phyloP scores from a whole-genome alignment of 192 early-diverging fungal genomes.

The Endogone sp. region DNA sequence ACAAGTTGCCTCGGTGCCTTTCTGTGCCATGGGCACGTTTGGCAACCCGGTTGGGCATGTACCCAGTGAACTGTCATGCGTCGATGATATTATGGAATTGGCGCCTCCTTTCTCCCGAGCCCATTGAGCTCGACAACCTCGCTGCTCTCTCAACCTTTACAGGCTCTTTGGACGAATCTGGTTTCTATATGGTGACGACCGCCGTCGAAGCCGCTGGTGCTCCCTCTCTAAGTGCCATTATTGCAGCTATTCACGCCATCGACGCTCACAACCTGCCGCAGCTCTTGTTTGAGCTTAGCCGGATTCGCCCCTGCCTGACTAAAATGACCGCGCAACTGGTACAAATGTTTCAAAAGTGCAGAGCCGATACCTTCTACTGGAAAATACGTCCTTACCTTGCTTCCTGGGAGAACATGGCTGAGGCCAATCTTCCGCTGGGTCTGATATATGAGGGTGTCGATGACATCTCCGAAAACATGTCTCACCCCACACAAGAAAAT shows the following conservation, averaged over 20 bases:
- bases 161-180: slow-evolving; percentile 87
- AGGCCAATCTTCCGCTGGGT: slow-evolving; percentile 80
- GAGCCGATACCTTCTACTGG: slow-evolving; percentile 93
- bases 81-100: slow-evolving; percentile 91
- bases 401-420: slow-evolving; percentile 90
- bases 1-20: slow-evolving; percentile 60
- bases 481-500: slow-evolving; percentile 42
- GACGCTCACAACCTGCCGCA: slow-evolving; percentile 46
- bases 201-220: slow-evolving; percentile 84
- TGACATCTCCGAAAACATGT: slow-evolving; percentile 44
- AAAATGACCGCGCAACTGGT: slow-evolving; percentile 55
- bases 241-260: slow-evolving; percentile 57
- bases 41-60: slow-evolving; percentile 71
- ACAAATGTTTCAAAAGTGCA: slow-evolving; percentile 90
- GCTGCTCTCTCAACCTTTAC: slow-evolving; percentile 79
- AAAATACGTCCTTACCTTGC: slow-evolving; percentile 87
- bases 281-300: slow-evolving; percentile 46
- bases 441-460: slow-evolving; percentile 91
- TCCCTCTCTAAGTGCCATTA: slow-evolving; percentile 61
- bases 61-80: slow-evolving; percentile 85
- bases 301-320: slow-evolving; percentile 48
- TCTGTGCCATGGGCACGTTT: slow-evolving; percentile 81
- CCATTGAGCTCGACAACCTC: slow-evolving; percentile 79
- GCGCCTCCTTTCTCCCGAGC: no score
- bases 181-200: slow-evolving; percentile 94